phyloP scores from a whole-genome alignment of 2,329 filamentous ascomycete species.

The Aureobasidium zeae region DNA sequence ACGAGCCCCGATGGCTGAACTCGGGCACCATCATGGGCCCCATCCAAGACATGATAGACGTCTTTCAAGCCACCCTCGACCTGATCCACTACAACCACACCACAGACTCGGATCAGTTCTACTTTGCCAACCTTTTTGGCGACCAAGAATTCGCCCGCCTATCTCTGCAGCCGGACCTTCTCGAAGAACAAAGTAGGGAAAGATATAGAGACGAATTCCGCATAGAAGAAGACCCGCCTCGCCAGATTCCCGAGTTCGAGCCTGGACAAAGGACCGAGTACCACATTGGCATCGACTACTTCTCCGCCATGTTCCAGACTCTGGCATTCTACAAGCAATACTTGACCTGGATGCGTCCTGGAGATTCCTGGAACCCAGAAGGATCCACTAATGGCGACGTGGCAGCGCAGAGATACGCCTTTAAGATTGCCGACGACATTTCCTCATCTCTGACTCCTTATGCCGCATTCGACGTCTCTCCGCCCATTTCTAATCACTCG shows the following conservation, averaged over 20 bases:
- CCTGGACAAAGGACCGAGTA: constrained; percentile 37
- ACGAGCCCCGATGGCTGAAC: constrained; percentile 42
- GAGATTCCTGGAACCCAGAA: constrained; percentile 22
- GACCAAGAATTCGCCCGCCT: constrained; percentile 45
- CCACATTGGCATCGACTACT: constrained; percentile 40
- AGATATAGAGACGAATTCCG: constrained; percentile 18
- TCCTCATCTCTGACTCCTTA: constrained; percentile 22
- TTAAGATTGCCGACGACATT: constrained; percentile 21
- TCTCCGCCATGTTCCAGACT: constrained; percentile 39
- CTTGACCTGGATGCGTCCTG: constrained; percentile 29
- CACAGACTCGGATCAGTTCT: constrained; percentile 35
- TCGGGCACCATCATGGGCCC: constrained; percentile 40
- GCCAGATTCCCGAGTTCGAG: constrained; percentile 26
- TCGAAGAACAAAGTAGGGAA: constrained; percentile 23
- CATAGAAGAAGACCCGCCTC: constrained; percentile 28
- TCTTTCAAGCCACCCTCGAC: constrained; percentile 37
- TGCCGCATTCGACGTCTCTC: constrained; percentile 17
- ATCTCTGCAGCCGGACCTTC: constrained; percentile 28
- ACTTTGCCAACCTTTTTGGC: constrained; percentile 45
- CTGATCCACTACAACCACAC: constrained; percentile 29
- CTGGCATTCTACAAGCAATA: constrained; percentile 25
- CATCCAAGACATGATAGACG: constrained; percentile 23
- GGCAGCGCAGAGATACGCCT: constrained; percentile 18
- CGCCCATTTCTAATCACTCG: constrained; percentile 12
- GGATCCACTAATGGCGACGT: not conserved